Base-by-base conservation (phyloP, 2,329 filamentous ascomycete genomes). In the Clarireedia homoeocarpa region DNA sequence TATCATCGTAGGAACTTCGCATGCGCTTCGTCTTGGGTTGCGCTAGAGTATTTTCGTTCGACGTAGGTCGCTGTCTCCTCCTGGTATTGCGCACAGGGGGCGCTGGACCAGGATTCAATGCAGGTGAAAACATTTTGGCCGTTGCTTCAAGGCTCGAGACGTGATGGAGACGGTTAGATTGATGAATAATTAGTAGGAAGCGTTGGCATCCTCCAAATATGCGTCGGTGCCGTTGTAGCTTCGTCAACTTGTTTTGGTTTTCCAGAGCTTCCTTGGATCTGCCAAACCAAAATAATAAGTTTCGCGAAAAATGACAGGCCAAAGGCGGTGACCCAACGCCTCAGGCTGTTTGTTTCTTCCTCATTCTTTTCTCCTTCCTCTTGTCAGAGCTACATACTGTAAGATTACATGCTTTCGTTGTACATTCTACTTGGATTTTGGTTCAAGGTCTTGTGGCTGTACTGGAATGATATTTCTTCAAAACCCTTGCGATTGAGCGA, bases 1-100 rank as follows among this genome's bases (percentile, higher is more conserved):
- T 75, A 58, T 84, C 80, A 53, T 75, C 76, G 62, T 84, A 68
- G 30, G 78, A 79, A 51, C 82, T 71, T 61, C 83, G 76, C 66
- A 81, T 80, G 60, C 83, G 78, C 73, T 86, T 86, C 12, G 81
- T 77, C 70, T 84, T 85, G 27, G 83, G 83, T 64, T 81, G 78
- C 61, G 80, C 76, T 49, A 65, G 60, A 20, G 52, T 79, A 70
- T 66, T 72, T 75, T 85, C 82, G 55, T 77, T 74, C 65, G 76
- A 81, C 63, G 73, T 69, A 51, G 82, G 82, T 57, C 83, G 79
- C 69, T 82, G 82, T 56, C 83, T 78, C 59, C 83, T 78, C 58
- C 83, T 63, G 51, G 62, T 80, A 64, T 80, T 82, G 61, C 82
- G 77, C 53, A 80, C 82, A 52, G 79, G 77, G 61, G 75, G 79